These are phyloP conservation scores for Rhizopogon vulgaris DNA, from an alignment of 768 basidiomycete species.

Conservation along the genomic window DNA sequence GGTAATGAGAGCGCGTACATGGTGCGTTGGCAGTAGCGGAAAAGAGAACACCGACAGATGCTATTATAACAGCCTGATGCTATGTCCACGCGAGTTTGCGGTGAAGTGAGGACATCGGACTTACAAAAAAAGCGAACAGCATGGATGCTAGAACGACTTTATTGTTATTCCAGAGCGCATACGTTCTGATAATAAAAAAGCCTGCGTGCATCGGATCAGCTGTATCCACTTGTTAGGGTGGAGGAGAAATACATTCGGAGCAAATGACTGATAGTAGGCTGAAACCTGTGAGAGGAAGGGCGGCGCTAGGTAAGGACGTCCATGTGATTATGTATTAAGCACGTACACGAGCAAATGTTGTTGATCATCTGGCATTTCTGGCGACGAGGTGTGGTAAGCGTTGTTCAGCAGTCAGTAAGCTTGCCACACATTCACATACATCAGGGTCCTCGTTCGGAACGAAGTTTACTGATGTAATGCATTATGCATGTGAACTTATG, in stretches of 20 bases:
- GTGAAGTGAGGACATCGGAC: background rate
- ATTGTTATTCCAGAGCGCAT: background rate
- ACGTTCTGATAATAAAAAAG: background rate
- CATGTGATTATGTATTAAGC: background rate
- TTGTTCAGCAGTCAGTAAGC: background rate
- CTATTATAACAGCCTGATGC: background rate
- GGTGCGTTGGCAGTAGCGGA: background rate
- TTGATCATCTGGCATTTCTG: background rate
- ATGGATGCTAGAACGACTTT: background rate
- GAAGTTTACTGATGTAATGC: background rate
- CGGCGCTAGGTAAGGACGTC: background rate
- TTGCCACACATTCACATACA: background rate
- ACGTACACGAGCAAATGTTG: background rate
- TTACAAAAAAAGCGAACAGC: background rate
- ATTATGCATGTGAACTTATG: background rate
- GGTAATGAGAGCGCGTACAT: background rate
- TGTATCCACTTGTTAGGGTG: background rate
- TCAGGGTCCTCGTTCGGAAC: background rate
- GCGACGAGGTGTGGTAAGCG: background rate
- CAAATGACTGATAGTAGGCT: background rate
- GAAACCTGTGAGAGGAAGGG: background rate
- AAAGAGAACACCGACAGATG: background rate
- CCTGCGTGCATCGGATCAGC: background rate
- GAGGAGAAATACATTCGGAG: background rate
- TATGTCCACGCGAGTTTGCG: background rate